phyloP scores from a whole-genome alignment of 1,139 yeast genomes.

The Magnusiomyces ingens region DNA sequence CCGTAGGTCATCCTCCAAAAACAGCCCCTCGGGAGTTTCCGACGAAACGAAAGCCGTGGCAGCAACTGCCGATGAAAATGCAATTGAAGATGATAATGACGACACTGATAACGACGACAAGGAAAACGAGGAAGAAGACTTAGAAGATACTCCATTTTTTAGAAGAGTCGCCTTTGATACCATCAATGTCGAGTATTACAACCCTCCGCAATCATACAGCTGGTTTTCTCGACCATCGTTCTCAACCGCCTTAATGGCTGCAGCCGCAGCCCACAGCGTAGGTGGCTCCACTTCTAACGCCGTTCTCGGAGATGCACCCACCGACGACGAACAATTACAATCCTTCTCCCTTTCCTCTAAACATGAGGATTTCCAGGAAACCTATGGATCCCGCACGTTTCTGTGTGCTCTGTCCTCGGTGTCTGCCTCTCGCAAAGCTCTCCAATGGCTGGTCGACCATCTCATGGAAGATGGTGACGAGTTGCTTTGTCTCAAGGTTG shows the following conservation, averaged over 20 bases:
- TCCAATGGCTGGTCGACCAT: conserved; percentile 23
- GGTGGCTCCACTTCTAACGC: background rate
- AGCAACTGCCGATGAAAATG: background rate
- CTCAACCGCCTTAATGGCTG: conserved; percentile 9
- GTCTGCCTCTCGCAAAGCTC: conserved; percentile 18
- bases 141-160: conserved; percentile 17
- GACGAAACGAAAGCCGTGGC: too few relatives aligned
- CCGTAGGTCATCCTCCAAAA: too few relatives aligned
- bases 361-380: conserved; percentile 20
- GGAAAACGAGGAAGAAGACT: background rate
- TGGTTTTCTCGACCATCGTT: conserved; percentile 7
- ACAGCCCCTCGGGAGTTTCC: too few relatives aligned
- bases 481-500: conserved; percentile 24
- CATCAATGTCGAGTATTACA: conserved; percentile 13
- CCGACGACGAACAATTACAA: conserved; percentile 17
- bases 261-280: background rate
- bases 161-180: conserved; percentile 27
- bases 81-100: background rate
- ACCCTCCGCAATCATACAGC: background rate
- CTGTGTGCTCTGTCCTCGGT: conserved; percentile 15
- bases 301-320: too few relatives aligned
- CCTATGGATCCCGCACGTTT: conserved; percentile 24
- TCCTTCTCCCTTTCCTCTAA: conserved; percentile 25
- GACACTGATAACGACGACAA: background rate
- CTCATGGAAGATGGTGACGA: conserved; percentile 28